Conservation (phyloP, 177 flowering plant species). For the Telopea speciosissima region DNA sequence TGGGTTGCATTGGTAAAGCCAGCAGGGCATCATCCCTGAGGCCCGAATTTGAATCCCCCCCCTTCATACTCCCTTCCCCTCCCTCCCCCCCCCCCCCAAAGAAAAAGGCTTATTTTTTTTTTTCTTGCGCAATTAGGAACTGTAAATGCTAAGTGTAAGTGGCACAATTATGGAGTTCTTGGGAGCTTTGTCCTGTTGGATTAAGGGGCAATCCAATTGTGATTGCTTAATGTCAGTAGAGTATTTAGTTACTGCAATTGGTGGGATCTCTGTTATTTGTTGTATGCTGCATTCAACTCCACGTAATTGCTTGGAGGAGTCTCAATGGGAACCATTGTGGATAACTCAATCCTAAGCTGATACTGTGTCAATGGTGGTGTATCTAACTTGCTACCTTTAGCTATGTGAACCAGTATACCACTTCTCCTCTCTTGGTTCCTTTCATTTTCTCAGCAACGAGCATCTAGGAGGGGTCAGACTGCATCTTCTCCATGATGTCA, state of each 20-base stretch:
- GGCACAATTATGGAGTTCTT: not conserved
- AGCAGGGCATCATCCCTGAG: too few species aligned
- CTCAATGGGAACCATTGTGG: not conserved
- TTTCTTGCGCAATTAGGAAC: too few species aligned
- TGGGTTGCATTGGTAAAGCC: too few species aligned
- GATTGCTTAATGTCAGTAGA: not conserved
- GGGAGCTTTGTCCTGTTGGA: not conserved
- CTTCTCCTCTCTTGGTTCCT: not conserved
- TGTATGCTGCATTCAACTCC: not conserved
- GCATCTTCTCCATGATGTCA: too few species aligned
- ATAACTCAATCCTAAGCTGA: not conserved
- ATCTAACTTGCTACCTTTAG: not conserved
- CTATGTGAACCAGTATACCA: not conserved
- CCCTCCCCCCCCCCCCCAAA: too few species aligned
- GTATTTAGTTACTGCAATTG: not conserved
- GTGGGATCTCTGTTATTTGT: not conserved
- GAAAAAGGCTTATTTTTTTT: too few species aligned
- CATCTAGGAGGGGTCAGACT: too few species aligned
- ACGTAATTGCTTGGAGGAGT: not conserved
- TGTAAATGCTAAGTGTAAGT: not conserved
- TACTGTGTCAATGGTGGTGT: too few species aligned
- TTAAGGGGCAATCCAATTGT: not conserved
- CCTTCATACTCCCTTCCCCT: too few species aligned
- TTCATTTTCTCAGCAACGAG: too few species aligned
- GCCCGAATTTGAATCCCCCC: too few species aligned